A percentile compares a stretch with the other conserved stretches of the same genome.
These are phyloP conservation scores for Amylostereum chailletii DNA, from an alignment of 1,284 basidiomycete species.

Conservation along the genomic window DNA sequence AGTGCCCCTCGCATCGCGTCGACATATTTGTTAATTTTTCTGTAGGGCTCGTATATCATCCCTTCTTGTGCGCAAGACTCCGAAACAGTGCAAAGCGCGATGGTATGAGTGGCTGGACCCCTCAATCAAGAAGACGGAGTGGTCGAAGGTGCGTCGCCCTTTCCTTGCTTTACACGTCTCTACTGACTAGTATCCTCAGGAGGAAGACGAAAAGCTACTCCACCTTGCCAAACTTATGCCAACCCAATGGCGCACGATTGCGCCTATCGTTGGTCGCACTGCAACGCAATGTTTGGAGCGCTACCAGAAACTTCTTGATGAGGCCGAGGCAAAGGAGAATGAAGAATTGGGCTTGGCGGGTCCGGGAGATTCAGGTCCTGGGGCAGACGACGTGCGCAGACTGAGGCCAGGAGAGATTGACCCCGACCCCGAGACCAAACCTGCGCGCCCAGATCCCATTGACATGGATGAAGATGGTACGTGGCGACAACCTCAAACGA, in stretches of 20 bases:
- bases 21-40: background rate
- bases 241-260: constrained; percentile 99
- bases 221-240: constrained; percentile 99
- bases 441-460: constrained; percentile 96
- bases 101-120: constrained; percentile 99
- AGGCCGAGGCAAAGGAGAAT: constrained; percentile 92
- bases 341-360: constrained; percentile 88
- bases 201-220: constrained; percentile 96
- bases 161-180: background rate
- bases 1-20: constrained; percentile 13
- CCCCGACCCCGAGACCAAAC: constrained; percentile 97
- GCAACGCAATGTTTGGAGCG: constrained; percentile 98
- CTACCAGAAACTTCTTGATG: constrained; percentile 96
- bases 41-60: constrained; percentile 96
- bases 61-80: constrained; percentile 94
- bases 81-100: constrained; percentile 98
- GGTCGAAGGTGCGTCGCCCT: constrained; percentile 75
- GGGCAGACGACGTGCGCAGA: constrained; percentile 84
- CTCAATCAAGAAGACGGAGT: constrained; percentile 99
- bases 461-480: constrained; percentile 99
- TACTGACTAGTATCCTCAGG: constrained; percentile 31
- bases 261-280: constrained; percentile 97
- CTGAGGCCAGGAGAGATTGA: constrained; percentile 96
- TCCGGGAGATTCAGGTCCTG: constrained; percentile 74
- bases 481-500: constrained; percentile 14